phyloP scores from a whole-genome alignment of 441 rosid genomes.

The Aleurites moluccanus region DNA sequence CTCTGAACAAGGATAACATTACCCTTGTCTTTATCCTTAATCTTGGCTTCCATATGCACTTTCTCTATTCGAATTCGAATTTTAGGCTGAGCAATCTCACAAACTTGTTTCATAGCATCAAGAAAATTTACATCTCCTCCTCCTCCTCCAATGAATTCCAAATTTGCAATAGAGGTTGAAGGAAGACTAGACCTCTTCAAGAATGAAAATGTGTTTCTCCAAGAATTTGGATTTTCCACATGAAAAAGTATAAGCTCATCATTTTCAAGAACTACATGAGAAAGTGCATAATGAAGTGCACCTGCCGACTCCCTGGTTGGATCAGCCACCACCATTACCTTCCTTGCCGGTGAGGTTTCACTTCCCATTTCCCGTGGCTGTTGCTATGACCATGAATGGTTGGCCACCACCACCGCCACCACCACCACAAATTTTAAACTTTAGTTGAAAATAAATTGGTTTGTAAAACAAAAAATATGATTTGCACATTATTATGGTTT shows the following conservation, averaged over 20 bases:
- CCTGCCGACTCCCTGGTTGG: slow-evolving; percentile 43
- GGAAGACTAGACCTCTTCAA: slow-evolving; percentile 39
- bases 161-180: background rate
- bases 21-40: slow-evolving; percentile 43
- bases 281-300: slow-evolving; percentile 50
- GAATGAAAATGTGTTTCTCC: slow-evolving; percentile 63
- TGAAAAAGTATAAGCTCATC: slow-evolving; percentile 49
- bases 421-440: slow-evolving; percentile 15
- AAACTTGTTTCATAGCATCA: slow-evolving; percentile 66
- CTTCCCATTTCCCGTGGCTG: slow-evolving; percentile 33
- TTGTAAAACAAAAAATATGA: background rate
- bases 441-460: slow-evolving; percentile 15
- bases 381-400: slow-evolving; percentile 15
- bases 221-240: slow-evolving; percentile 43
- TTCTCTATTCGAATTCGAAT: slow-evolving; percentile 42
- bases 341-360: slow-evolving; percentile 30
- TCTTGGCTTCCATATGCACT: slow-evolving; percentile 42
- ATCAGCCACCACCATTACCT: slow-evolving; percentile 52
- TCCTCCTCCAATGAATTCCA: slow-evolving; percentile 13
- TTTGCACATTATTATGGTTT: background rate
- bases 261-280: slow-evolving; percentile 41
- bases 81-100: slow-evolving; percentile 59
- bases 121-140: slow-evolving; percentile 49
- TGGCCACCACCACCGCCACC: slow-evolving; percentile 15
- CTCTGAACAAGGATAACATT: slow-evolving; percentile 48